Conservation (phyloP, 2,329 filamentous ascomycete species). For the Botrytis fabae region DNA sequence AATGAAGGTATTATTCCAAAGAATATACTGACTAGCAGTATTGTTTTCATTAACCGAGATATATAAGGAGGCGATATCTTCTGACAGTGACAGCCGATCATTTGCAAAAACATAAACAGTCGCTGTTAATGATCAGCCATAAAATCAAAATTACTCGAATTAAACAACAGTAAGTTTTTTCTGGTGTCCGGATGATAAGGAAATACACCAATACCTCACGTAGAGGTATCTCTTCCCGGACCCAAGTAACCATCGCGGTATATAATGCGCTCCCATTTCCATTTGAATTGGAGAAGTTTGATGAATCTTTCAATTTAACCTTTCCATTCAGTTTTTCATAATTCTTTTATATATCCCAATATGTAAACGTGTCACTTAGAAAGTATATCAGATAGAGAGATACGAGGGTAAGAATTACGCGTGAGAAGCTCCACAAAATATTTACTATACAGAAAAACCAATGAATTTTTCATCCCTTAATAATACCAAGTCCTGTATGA, state of each 20-base stretch:
- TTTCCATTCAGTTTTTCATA: not conserved
- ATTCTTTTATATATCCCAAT: not conserved
- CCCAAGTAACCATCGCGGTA: not conserved
- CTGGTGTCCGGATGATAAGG: fast-evolving
- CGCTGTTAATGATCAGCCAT: not conserved
- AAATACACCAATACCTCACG: not conserved
- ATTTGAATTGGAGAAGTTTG: no score
- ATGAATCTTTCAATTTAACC: no score
- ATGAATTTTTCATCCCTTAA: not conserved
- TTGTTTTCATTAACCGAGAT: not conserved
- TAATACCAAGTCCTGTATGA: no score
- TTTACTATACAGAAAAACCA: not conserved
- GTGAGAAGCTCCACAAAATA: not conserved
- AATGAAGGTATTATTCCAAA: not conserved
- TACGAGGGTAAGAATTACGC: not conserved
- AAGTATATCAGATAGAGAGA: not conserved
- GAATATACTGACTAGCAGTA: not conserved
- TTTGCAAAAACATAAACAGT: not conserved
- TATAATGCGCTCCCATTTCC: not conserved
- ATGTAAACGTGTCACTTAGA: not conserved
- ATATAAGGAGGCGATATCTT: not conserved
- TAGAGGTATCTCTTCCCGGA: not conserved
- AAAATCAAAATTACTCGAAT: not conserved
- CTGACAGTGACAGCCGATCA: not conserved
- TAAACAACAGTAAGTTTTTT: not conserved